Evolutionary conservation across 2,329 filamentous ascomycete genomes (phyloP), one percentile per base, ranked within the genome.

Genomic region (Penicillium occitanis): DNA sequence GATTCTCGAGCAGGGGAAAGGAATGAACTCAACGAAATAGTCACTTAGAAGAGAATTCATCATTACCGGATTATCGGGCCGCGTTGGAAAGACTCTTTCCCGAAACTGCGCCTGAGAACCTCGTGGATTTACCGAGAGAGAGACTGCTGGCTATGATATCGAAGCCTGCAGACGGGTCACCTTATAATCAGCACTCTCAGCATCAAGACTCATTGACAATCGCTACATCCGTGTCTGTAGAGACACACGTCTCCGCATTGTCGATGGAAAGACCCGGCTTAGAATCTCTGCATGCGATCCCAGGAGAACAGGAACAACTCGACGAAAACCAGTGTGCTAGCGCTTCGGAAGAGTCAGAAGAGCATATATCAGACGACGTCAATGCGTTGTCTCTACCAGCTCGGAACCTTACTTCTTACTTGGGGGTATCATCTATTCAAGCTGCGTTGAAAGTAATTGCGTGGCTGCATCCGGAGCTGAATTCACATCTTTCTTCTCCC

Each of bases 361-460:
- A 85, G n/a, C 82, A 81, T 6, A 86, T 91, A 70, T 88, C 88
- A 0, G 90, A 91, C 74, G 88, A 90, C 73, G 87, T 91, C 51
- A 90, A 91, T 73, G 88, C 88, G 0, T 80, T 91, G 1, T 91
- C 88, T 4, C 78, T 85, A 66, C 73, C 84, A 5, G 85, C 90
- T 66, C 85, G 88, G 51, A 86, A 87, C 35, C 81, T 85, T 2
- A 83, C 84, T 4, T 88, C 90, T 2, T 92, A 92, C 71, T 81
- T 92, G 3, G 90, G 90, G 1, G 88, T 90, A 17, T 92, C 90
- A 0, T 92, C 90, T 5, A 90, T 92, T 72, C 90, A 90, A 72
- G 90, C 90, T 1, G 89, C 89, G 1, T 82, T 92, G 42, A 87
- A 90, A 78, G 89, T 91, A 57, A 91, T 92, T 70, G 80, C 83